Evolutionary conservation across 257 asterid species (phyloP).

Genomic region (Prunella vulgaris): DNA sequence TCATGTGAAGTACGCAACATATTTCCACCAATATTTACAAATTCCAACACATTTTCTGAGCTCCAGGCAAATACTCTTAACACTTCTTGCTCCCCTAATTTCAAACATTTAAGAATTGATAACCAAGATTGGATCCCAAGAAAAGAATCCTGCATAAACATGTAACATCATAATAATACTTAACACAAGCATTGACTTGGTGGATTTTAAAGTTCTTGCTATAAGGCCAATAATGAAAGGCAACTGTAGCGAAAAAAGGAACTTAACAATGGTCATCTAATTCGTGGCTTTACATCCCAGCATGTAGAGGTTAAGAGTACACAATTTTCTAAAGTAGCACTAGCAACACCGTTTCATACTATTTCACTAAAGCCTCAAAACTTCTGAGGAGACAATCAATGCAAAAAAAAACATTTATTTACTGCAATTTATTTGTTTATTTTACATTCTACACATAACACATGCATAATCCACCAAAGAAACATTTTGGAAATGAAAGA

Average conservation of each 20-base stretch:
- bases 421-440: not conserved
- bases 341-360: not conserved
- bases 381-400: not conserved
- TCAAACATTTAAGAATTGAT: not conserved
- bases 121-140: not conserved
- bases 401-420: not conserved
- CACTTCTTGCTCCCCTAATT: not conserved
- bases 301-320: not conserved
- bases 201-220: not conserved
- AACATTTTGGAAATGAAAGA: not conserved
- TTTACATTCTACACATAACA: not conserved
- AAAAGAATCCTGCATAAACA: not conserved
- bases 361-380: not conserved
- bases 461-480: not conserved
- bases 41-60: not conserved
- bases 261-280: not conserved
- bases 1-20: not conserved
- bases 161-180: not conserved
- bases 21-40: not conserved
- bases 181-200: not conserved
- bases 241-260: not conserved
- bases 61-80: not conserved
- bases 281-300: not conserved
- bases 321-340: not conserved
- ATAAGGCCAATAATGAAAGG: not conserved